Evolutionary conservation across 2,329 filamentous ascomycete genomes (phyloP).

Genomic region (Trichoderma harzianum): DNA sequence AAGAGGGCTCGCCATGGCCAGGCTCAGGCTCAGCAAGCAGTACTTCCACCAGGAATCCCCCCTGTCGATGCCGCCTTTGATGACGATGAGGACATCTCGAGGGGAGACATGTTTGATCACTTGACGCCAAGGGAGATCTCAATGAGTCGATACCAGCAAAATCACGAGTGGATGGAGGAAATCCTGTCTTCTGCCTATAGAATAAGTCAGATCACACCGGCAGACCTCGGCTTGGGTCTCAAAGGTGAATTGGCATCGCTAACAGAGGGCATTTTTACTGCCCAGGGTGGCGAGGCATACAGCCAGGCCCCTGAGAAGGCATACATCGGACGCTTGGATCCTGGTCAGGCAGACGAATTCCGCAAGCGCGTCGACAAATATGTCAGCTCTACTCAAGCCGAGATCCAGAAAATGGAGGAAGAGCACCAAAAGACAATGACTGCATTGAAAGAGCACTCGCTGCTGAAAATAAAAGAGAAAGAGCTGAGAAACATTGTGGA

Average conservation of each 20-base stretch:
- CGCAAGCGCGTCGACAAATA: constrained; percentile 71
- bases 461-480: constrained; percentile 71
- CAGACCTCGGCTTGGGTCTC: constrained; percentile 81
- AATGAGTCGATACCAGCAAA: constrained; percentile 80
- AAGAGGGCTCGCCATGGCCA: constrained; percentile 52
- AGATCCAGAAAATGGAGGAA: constrained; percentile 80
- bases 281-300: constrained; percentile 49
- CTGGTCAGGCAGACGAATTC: constrained; percentile 79
- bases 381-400: constrained; percentile 68
- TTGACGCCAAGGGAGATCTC: constrained; percentile 88
- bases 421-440: constrained; percentile 74
- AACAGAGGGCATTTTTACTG: constrained; percentile 81
- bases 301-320: constrained; percentile 52
- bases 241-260: constrained; percentile 77
- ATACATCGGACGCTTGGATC: constrained; percentile 62
- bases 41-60: constrained; percentile 30
- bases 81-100: constrained; percentile 84
- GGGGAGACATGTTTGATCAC: constrained; percentile 86
- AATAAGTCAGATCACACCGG: constrained; percentile 78
- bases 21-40: constrained; percentile 37
- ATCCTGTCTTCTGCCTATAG: constrained; percentile 87
- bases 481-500: constrained; percentile 66
- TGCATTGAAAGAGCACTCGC: constrained; percentile 67
- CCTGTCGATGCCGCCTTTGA: constrained; percentile 56
- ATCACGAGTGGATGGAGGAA: constrained; percentile 99